Percentiles rank a stretch among this genome's conserved stretches.
Evolutionary conservation across 192 early-diverging fungal species (phyloP).

Genomic region (Coemansia erecta): DNA sequence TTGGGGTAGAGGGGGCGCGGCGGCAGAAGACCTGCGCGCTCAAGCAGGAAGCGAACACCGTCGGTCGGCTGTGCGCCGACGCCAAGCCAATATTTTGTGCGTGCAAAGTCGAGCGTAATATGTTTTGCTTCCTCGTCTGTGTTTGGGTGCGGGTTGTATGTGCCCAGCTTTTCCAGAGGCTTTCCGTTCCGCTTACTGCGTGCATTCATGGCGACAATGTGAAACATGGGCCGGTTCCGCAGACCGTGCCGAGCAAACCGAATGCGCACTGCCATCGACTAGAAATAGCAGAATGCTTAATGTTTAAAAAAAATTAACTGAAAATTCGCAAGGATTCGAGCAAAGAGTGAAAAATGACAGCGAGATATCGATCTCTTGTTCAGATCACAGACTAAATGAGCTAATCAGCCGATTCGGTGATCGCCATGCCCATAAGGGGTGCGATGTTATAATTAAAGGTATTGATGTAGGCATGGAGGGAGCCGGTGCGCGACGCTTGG

Average conservation of each 20-base stretch:
- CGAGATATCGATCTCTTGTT: no score
- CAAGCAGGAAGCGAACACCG: conserved; percentile 82
- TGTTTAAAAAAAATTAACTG: background rate
- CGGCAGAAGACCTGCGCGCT: conserved; percentile 47
- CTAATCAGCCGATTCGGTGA: background rate
- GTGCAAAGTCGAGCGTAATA: conserved; percentile 79
- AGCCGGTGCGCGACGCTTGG: no score
- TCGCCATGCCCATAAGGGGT: no score
- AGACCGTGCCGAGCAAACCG: conserved; percentile 90
- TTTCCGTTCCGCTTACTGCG: conserved; percentile 79
- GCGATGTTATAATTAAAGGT: no score
- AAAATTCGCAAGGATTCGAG: background rate
- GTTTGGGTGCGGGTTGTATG: conserved; percentile 85
- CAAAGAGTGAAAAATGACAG: background rate
- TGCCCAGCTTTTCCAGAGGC: conserved; percentile 88
- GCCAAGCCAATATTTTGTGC: conserved; percentile 96
- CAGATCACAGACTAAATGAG: background rate
- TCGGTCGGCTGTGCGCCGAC: conserved; percentile 96
- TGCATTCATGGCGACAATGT: conserved; percentile 88
- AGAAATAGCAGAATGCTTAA: background rate
- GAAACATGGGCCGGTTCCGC: conserved; percentile 86
- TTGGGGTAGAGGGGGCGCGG: conserved; percentile 45
- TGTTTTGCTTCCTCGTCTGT: conserved; percentile 70
- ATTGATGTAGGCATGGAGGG: no score
- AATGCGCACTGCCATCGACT: conserved; percentile 73